Evolutionary conservation across 2,329 filamentous ascomycete species (phyloP).

Genomic region (Coleophoma cylindrospora): DNA sequence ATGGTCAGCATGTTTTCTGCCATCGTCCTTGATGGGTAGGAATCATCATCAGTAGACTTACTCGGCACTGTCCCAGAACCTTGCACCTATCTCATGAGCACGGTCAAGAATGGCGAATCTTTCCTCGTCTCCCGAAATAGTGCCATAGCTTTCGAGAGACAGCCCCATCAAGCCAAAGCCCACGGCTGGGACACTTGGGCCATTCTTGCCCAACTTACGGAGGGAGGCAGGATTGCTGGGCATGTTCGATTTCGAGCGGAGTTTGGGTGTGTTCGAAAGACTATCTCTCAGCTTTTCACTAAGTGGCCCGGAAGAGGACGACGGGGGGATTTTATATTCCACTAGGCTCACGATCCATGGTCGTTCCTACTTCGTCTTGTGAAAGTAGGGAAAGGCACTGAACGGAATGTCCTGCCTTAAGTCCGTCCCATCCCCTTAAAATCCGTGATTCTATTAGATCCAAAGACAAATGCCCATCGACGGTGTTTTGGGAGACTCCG

Average conservation of each 20-base stretch:
- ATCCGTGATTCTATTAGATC: no score
- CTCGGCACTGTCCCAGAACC: conserved; percentile 22
- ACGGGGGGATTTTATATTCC: no score
- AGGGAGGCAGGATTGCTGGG: conserved; percentile 5
- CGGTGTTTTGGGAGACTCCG: not conserved
- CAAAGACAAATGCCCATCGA: no score
- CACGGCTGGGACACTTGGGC: conserved; percentile 21
- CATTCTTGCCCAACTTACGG: conserved; percentile 21
- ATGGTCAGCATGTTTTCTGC: not conserved
- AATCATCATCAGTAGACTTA: conserved; percentile 2
- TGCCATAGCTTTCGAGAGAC: conserved; percentile 8
- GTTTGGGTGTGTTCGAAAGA: not conserved
- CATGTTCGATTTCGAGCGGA: conserved; percentile 3
- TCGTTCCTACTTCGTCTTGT: no score
- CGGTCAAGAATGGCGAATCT: conserved; percentile 32
- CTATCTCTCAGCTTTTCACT: not conserved
- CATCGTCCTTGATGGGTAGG: not conserved
- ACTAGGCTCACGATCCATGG: no score
- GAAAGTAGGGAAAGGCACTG: no score
- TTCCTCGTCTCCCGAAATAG: conserved; percentile 23
- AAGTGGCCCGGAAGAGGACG: no score
- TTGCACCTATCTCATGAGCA: conserved; percentile 29
- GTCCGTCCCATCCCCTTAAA: no score
- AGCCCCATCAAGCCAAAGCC: conserved; percentile 27
- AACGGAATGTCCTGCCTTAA: no score